These are phyloP conservation scores for Penicillium vulpinum DNA, from an alignment of 2,329 filamentous ascomycete genomes.

Conservation along the genomic window DNA sequence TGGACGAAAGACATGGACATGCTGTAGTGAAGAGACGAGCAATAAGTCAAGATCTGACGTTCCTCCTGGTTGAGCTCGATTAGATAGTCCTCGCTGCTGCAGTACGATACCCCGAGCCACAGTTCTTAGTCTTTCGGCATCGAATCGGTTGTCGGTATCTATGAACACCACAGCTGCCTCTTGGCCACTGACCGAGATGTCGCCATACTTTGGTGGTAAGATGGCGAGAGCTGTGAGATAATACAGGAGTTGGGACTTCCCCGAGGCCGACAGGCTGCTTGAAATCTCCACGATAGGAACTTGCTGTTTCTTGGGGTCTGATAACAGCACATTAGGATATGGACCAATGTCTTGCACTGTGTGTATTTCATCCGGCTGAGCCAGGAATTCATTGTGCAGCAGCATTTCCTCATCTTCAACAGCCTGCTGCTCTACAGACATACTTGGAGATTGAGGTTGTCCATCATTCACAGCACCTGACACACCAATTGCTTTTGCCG, in stretches of 20 bases:
- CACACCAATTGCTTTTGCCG: slow-evolving; percentile 19
- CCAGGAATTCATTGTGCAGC: slow-evolving; percentile 2
- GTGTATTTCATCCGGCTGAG: not conserved
- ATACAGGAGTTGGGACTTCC: slow-evolving; percentile 62
- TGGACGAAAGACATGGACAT: slow-evolving; percentile 61
- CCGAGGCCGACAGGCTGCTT: slow-evolving; percentile 52
- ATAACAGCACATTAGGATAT: slow-evolving; percentile 7
- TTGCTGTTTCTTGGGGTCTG: slow-evolving; percentile 9
- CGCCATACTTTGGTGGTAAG: slow-evolving; percentile 45
- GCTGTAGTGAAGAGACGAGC: slow-evolving; percentile 47
- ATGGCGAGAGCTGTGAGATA: slow-evolving; percentile 54
- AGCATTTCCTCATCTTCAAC: slow-evolving; percentile 20
- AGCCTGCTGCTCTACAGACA: not conserved
- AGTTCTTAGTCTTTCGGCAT: slow-evolving; percentile 47
- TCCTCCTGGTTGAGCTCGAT: not conserved
- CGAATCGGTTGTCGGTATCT: slow-evolving; percentile 58
- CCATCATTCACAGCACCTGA: slow-evolving; percentile 4
- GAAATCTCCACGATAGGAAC: slow-evolving; percentile 55
- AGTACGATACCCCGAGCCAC: slow-evolving; percentile 32
- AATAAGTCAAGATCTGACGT: slow-evolving; percentile 21
- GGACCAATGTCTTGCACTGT: not conserved
- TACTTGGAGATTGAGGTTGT: not conserved
- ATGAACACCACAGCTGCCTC: slow-evolving; percentile 55
- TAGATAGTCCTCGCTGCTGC: slow-evolving; percentile 11
- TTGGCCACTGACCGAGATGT: slow-evolving; percentile 45